Conservation (phyloP, 495 filamentous ascomycete genomes). For the Xylaria palmicola region DNA sequence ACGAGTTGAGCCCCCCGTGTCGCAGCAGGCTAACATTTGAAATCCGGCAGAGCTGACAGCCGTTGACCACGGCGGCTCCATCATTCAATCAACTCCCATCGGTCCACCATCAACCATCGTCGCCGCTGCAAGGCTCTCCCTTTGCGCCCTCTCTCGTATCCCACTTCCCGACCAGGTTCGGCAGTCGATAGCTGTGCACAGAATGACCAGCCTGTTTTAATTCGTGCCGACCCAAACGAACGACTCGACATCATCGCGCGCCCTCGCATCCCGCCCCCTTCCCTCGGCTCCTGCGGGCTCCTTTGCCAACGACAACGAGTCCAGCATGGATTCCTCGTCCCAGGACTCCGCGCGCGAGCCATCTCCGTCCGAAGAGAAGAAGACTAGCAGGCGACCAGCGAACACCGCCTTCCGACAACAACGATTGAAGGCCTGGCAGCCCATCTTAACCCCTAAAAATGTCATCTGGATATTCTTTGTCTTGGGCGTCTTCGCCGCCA, state of each 20-base stretch:
- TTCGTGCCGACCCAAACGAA: background rate
- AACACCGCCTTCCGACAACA: slow-evolving; percentile 94
- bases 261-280: background rate
- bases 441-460: slow-evolving; percentile 90
- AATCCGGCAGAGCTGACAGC: slow-evolving; percentile 7
- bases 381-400: slow-evolving; percentile 80
- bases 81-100: background rate
- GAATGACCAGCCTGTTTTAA: background rate
- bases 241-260: background rate
- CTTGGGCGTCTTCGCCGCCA: slow-evolving; percentile 82
- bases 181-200: background rate
- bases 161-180: background rate
- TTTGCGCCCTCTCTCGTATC: background rate
- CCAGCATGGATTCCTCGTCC: slow-evolving; percentile 31
- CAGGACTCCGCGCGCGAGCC: slow-evolving; percentile 24
- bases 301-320: background rate
- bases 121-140: background rate
- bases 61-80: background rate
- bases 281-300: too few relatives aligned
- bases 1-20: background rate
- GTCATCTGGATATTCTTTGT: slow-evolving; percentile 88
- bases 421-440: slow-evolving; percentile 93
- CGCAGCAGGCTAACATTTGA: slow-evolving; percentile 9
- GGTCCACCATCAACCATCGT: background rate
- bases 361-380: slow-evolving; percentile 60